These are phyloP conservation scores for Penicillium fuscoglaucum DNA, from an alignment of 2,329 filamentous ascomycete genomes.

Conservation along the genomic window DNA sequence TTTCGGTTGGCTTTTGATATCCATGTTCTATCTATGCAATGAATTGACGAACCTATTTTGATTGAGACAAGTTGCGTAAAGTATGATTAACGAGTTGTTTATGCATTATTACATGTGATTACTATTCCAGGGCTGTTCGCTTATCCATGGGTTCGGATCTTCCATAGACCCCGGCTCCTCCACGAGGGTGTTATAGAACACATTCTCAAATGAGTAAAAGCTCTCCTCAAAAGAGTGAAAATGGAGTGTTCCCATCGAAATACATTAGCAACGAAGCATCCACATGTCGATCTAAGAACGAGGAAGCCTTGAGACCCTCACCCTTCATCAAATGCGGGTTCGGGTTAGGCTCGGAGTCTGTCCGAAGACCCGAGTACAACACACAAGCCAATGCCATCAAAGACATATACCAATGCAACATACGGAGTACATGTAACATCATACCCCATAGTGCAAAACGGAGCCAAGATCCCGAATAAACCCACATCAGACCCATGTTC, in stretches of 20 bases:
- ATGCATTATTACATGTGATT: not conserved
- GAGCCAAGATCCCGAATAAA: not conserved
- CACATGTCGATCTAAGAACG: not conserved
- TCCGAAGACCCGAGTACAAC: not conserved
- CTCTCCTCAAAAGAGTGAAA: no score
- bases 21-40: not conserved
- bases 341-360: not conserved
- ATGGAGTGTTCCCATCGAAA: not conserved
- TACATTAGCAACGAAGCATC: not conserved
- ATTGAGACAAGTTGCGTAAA: not conserved
- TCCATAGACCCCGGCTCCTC: not conserved
- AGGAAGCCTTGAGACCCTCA: not conserved
- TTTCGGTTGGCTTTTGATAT: constrained; percentile 2
- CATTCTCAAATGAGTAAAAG: no score
- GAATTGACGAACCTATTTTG: not conserved
- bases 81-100: not conserved
- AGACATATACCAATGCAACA: not conserved
- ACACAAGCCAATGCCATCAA: not conserved
- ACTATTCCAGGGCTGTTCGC: no score
- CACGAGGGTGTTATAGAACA: not conserved
- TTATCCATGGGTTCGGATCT: not conserved
- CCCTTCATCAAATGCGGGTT: no score
- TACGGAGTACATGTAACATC: not conserved
- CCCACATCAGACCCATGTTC: not conserved
- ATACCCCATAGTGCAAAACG: not conserved